Evolutionary conservation across 2,329 filamentous ascomycete genomes (phyloP).

Genomic region (Diaporthe australafricana): DNA sequence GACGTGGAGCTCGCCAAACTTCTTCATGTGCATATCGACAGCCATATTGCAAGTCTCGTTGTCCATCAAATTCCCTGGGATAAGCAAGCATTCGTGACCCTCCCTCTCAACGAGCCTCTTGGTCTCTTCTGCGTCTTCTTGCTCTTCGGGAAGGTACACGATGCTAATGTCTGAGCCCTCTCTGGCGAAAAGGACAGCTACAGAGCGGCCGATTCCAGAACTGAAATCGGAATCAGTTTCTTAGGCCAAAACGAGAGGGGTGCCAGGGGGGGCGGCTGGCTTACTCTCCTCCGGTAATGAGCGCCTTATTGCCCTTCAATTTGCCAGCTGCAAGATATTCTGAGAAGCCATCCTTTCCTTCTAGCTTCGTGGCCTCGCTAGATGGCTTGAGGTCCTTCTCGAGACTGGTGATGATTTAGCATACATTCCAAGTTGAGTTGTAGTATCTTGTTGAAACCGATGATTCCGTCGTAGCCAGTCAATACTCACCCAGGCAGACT

Average conservation of each 20-base stretch:
- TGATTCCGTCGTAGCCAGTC: no score
- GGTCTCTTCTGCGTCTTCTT: slow-evolving; percentile 66
- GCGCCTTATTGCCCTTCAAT: slow-evolving; percentile 60
- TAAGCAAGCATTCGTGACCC: slow-evolving; percentile 58
- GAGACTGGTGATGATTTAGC: slow-evolving; percentile 39
- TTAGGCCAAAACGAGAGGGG: no score
- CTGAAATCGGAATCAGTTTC: slow-evolving; percentile 42
- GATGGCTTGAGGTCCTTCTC: slow-evolving; percentile 53
- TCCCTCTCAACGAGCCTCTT: slow-evolving; percentile 63
- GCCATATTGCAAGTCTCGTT: slow-evolving; percentile 61
- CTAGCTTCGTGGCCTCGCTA: slow-evolving; percentile 54
- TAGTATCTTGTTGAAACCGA: no score
- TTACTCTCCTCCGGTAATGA: slow-evolving; percentile 69
- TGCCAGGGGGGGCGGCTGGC: no score
- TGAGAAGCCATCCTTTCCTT: slow-evolving; percentile 50
- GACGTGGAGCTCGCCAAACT: slow-evolving; percentile 58
- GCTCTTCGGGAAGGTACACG: slow-evolving; percentile 66
- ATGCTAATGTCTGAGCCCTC: slow-evolving; percentile 69
- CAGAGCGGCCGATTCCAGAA: slow-evolving; percentile 65
- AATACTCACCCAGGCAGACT: slow-evolving; percentile 1
- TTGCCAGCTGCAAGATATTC: slow-evolving; percentile 60
- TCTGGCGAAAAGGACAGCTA: slow-evolving; percentile 66
- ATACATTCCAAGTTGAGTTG: no score
- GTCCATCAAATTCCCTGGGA: slow-evolving; percentile 61
- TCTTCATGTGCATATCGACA: slow-evolving; percentile 64